These are phyloP conservation scores for Hemisphaericaspora subhashii DNA, from an alignment of 1,139 yeast species.

Conservation along the genomic window DNA sequence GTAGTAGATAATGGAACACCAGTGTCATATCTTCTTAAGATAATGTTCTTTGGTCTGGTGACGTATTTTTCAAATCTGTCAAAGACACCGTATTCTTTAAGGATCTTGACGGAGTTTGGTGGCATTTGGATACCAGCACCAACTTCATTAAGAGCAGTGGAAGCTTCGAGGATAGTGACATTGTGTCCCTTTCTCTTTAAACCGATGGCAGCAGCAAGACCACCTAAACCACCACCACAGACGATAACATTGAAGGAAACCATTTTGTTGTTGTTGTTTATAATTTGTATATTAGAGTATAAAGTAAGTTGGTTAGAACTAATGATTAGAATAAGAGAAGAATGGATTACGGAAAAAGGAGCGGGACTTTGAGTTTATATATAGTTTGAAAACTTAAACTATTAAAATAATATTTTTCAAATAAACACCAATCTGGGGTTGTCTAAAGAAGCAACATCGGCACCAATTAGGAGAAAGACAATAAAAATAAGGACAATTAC, in stretches of 20 bases:
- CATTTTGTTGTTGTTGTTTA: constrained; percentile 2
- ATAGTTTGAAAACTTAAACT: no score
- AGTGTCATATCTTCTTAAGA: constrained; percentile 22
- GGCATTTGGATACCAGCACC: constrained; percentile 41
- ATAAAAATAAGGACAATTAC: no score
- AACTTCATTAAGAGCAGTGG: constrained; percentile 31
- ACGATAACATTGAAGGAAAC: constrained; percentile 22
- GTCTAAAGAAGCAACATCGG: no score
- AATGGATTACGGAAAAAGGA: background rate
- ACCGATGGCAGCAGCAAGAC: constrained; percentile 34
- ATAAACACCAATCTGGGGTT: no score
- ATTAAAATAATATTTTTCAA: no score
- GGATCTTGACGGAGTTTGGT: constrained; percentile 27
- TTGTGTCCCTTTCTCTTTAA: constrained; percentile 30
- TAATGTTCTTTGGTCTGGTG: constrained; percentile 24
- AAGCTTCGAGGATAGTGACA: constrained; percentile 32
- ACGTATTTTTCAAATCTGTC: constrained; percentile 19
- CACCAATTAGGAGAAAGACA: no score
- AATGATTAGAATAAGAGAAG: background rate
- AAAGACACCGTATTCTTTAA: constrained; percentile 24
- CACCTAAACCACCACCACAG: constrained; percentile 42
- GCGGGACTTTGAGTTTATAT: background rate
- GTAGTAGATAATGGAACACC: constrained; percentile 24
- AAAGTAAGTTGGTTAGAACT: background rate
- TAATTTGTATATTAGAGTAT: constrained; percentile 1